Percentiles rank a stretch among this genome's conserved stretches.
Conservation (phyloP, 2,329 filamentous ascomycete species). For the Nigrospora osmanthi region DNA sequence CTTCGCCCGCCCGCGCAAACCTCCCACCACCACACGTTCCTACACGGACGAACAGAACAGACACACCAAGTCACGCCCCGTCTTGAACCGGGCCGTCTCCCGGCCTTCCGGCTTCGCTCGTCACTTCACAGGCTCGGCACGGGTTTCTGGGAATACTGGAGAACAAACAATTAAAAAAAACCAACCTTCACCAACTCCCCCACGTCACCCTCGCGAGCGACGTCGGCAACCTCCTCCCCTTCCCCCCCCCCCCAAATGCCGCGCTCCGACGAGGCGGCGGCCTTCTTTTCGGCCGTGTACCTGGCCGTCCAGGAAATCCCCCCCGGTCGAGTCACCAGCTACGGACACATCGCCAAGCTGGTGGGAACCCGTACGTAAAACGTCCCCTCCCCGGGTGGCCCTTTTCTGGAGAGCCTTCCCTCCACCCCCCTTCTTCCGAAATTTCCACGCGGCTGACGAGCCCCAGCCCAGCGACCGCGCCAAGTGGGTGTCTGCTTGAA, state of each 20-base stretch:
- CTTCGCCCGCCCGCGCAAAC: too few relatives aligned
- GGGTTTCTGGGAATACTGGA: too few relatives aligned
- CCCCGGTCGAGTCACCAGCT: constrained; percentile 73
- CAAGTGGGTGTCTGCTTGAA: constrained; percentile 91
- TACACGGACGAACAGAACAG: too few relatives aligned
- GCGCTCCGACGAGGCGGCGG: constrained; percentile 64
- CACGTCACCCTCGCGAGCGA: neutral
- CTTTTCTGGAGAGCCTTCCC: neutral
- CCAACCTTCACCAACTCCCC: neutral
- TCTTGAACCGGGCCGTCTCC: too few relatives aligned
- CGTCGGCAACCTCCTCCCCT: neutral
- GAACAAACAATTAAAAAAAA: neutral
- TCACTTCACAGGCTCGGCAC: too few relatives aligned
- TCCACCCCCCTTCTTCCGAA: too few relatives aligned
- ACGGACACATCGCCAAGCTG: constrained; percentile 71
- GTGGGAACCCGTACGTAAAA: constrained; percentile 61
- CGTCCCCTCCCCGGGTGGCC: neutral
- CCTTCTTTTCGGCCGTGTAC: constrained; percentile 75
- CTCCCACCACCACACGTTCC: too few relatives aligned
- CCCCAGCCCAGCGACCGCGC: constrained; percentile 60
- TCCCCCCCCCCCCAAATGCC: constrained; percentile 47
- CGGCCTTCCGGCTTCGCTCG: too few relatives aligned
- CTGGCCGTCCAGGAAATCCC: constrained; percentile 80
- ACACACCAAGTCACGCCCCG: too few relatives aligned
- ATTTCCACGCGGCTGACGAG: too few relatives aligned